These are phyloP conservation scores for Rubus idaeus DNA, from an alignment of 306 rosid species.

Conservation along the genomic window DNA sequence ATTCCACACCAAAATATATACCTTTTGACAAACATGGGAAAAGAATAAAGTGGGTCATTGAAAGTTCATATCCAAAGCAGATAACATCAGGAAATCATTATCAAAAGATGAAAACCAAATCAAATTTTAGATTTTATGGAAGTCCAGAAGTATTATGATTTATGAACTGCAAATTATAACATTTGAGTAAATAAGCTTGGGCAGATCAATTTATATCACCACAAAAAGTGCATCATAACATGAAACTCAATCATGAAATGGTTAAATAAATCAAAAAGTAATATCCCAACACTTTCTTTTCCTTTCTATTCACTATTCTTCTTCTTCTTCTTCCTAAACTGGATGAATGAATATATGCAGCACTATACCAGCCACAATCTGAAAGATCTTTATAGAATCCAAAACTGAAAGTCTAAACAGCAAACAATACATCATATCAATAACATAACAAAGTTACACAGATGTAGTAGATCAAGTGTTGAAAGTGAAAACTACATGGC, in stretches of 20 bases:
- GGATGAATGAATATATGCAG: background rate
- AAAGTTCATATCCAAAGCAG: slow-evolving; percentile 25
- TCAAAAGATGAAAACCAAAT: background rate
- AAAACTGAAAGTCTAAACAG: slow-evolving; percentile 1
- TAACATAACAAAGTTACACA: slow-evolving; percentile 22
- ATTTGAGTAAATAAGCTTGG: slow-evolving; percentile 14
- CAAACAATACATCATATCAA: slow-evolving; percentile 23
- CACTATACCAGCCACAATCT: background rate
- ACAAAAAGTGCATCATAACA: background rate
- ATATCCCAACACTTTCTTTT: background rate
- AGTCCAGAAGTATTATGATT: background rate
- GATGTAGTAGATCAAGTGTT: slow-evolving; percentile 12
- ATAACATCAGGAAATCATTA: slow-evolving; percentile 14
- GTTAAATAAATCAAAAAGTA: background rate
- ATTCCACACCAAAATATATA: slow-evolving; percentile 11
- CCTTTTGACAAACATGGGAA: slow-evolving; percentile 37
- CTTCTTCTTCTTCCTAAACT: slow-evolving; percentile 2
- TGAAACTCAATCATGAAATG: slow-evolving; percentile 10
- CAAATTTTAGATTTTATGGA: slow-evolving; percentile 5
- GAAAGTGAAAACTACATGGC: slow-evolving; percentile 33
- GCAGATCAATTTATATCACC: background rate
- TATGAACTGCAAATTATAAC: slow-evolving; percentile 16
- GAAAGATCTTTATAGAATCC: background rate
- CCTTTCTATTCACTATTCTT: slow-evolving; percentile 3
- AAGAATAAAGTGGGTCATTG: slow-evolving; percentile 30